Percentiles rank a stretch among this genome's conserved stretches.
Evolutionary conservation across 2,329 filamentous ascomycete genomes (phyloP).

Genomic region (Neofusicoccum sp.): DNA sequence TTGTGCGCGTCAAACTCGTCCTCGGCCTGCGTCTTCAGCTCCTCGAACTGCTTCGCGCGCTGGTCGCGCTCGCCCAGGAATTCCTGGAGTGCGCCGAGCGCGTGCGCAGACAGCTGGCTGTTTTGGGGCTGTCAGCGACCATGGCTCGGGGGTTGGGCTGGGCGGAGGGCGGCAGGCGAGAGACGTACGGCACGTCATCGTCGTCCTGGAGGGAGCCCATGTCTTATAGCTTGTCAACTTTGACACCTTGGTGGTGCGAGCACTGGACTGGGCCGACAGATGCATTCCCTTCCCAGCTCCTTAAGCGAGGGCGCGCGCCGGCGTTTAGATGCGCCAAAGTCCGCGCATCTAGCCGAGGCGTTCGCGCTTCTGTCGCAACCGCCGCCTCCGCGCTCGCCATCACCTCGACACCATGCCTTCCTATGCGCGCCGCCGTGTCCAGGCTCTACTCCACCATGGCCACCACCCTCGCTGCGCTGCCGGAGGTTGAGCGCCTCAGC

Average conservation of each 20-base stretch:
- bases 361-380: slow-evolving; percentile 1
- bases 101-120: slow-evolving; percentile 63
- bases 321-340: neutral
- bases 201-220: slow-evolving; percentile 25
- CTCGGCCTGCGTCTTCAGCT: slow-evolving; percentile 63
- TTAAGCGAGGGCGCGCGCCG: neutral
- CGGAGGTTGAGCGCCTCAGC: slow-evolving; percentile 74
- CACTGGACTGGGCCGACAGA: neutral
- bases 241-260: slow-evolving; percentile 12
- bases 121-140: neutral
- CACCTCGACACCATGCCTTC: neutral
- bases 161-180: neutral
- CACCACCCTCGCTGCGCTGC: slow-evolving; percentile 42
- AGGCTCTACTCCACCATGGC: slow-evolving; percentile 8
- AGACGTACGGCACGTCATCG: slow-evolving; percentile 36
- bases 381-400: neutral
- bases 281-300: neutral
- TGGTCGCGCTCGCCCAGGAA: slow-evolving; percentile 74
- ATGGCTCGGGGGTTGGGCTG: neutral
- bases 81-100: slow-evolving; percentile 67
- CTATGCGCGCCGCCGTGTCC: neutral
- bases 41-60: slow-evolving; percentile 64
- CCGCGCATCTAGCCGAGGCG: slow-evolving; percentile 8
- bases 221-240: neutral
- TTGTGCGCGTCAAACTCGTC: slow-evolving; percentile 45